Evolutionary conservation across 2,329 filamentous ascomycete species (phyloP), one percentile per base, ranked within the genome.

Genomic region (Fusarium xyrophilum): DNA sequence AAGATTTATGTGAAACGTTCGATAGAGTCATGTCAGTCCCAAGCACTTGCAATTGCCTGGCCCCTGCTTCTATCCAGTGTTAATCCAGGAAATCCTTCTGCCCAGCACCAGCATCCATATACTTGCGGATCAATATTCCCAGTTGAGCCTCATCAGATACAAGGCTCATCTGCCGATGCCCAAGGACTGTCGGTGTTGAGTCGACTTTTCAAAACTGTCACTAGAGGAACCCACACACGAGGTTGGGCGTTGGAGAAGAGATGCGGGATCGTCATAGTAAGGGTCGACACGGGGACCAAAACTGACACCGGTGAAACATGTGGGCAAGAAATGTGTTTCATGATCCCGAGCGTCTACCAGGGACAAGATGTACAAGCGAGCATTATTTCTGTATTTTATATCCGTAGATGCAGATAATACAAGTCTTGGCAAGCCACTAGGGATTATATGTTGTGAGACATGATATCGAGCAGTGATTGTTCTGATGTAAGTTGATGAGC

Each of bases 401-500:
- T n/a, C n/a, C n/a, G n/a, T n/a, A n/a, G 23, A 39, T 14, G 33
- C n/a, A 50, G 21, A 43, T 4, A 30, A 25, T 21, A 40, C 25
- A 30, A 30, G n/a, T 32, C 28, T 23, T 46, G 21, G 33, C 39
- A 39, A 53, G 30, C 21, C 42, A 46, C 32, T 5, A 32, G 32
- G 19, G 28, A 23, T 30, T 48, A 39, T 48, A 39, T 56, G 15
- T 12, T 42, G 14, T 23, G 23, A 52, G 27, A 48, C 28, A 46
- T 5, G 1, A 35, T 36, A 40, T 38, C 10, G 25, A 23, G 13
- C 13, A 44, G 28, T 32, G 43, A 25, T n/a, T 13, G 10, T 23
- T 40, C 15, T 11, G 25, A 36, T 65, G 42, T 40, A 32, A 65
- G 61, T 51, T 65, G 25, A 38, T 12, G 23, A 55, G 40, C 63